A percentile compares a stretch with the other conserved stretches of the same genome.
Conservation (phyloP, 139 green algal species). For the Dunaliella primolecta region DNA sequence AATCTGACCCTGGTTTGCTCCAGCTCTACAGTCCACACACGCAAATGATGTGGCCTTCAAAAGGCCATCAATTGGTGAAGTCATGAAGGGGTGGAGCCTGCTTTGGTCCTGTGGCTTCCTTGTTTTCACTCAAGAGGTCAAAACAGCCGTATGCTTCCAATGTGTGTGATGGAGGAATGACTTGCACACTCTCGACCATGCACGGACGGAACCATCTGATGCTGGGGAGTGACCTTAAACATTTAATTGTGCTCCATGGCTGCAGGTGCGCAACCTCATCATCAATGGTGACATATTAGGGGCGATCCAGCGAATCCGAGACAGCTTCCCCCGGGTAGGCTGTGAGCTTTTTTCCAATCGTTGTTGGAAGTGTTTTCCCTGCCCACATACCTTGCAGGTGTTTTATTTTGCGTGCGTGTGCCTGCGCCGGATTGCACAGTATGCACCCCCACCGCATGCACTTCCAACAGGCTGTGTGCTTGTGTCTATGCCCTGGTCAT, state of each 20-base stretch:
- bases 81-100: background rate
- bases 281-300: background rate
- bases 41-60: no score
- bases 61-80: no score
- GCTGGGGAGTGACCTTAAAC: no score
- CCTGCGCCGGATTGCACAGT: no score
- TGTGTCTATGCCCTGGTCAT: no score
- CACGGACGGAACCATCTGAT: background rate
- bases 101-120: background rate
- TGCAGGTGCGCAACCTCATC: background rate
- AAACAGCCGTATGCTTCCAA: background rate
- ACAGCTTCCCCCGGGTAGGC: background rate
- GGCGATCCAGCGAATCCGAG: background rate
- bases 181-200: background rate
- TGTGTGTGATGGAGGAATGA: background rate
- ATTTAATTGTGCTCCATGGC: no score
- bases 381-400: background rate
- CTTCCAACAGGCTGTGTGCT: background rate
- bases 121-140: background rate
- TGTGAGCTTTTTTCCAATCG: background rate
- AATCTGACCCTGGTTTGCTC: no score
- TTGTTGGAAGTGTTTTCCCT: background rate
- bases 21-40: no score
- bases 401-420: background rate
- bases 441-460: no score